Conservation (phyloP, 2,329 filamentous ascomycete genomes). For the Fusarium nodosum region DNA sequence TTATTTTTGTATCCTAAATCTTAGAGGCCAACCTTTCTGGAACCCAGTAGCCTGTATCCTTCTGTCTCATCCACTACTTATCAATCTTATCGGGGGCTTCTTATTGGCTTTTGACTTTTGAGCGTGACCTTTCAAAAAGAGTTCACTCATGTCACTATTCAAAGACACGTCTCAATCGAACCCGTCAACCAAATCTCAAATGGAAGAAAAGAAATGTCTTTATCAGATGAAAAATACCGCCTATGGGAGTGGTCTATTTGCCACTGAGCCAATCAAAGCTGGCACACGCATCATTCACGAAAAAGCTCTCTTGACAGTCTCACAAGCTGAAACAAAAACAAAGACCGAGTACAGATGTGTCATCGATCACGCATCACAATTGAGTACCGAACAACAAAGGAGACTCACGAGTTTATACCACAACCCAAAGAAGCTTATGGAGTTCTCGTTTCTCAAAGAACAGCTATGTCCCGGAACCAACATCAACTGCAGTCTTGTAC, state of each 20-base stretch:
- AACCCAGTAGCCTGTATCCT: no score
- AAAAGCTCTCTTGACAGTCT: constrained; percentile 4
- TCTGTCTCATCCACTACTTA: no score
- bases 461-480: constrained; percentile 10
- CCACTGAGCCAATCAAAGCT: constrained; percentile 3
- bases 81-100: not conserved
- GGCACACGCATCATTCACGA: constrained; percentile 28
- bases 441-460: constrained; percentile 23
- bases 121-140: not conserved
- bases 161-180: fast-evolving
- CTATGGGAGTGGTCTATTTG: constrained; percentile 16
- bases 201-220: not conserved
- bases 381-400: not conserved
- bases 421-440: constrained; percentile 19
- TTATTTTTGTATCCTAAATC: no score
- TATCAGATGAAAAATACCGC: constrained; percentile 7
- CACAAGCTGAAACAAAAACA: constrained; percentile 7
- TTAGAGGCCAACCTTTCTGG: no score
- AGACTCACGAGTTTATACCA: constrained; percentile 14
- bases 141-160: not conserved
- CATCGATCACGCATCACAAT: not conserved
- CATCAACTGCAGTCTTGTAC: constrained; percentile 6
- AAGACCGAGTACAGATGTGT: constrained; percentile 23
- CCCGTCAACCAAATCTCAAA: not conserved
- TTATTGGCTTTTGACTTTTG: not conserved